These are phyloP conservation scores for Hagleromyces aurorensis DNA, from an alignment of 805 yeast genomes.

Conservation along the genomic window DNA sequence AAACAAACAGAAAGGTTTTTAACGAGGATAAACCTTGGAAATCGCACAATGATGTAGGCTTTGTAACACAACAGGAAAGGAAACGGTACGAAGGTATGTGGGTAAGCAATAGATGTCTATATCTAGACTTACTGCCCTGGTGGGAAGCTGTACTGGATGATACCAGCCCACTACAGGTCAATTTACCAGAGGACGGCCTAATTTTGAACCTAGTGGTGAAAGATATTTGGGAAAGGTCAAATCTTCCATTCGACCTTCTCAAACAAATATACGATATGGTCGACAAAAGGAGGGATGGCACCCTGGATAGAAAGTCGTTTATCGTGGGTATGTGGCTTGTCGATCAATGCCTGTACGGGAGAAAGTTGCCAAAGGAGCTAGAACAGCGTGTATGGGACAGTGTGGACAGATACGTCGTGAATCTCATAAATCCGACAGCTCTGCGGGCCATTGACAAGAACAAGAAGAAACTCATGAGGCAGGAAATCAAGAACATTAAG, in stretches of 20 bases:
- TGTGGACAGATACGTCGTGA: constrained; percentile 35
- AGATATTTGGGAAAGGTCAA: constrained; percentile 74
- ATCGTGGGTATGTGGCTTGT: constrained; percentile 97
- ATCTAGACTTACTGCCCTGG: constrained; percentile 36
- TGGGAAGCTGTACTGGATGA: constrained; percentile 18
- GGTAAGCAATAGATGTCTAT: constrained; percentile 77
- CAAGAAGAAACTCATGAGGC: constrained; percentile 18
- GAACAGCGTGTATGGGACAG: constrained; percentile 74
- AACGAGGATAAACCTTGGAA: constrained; percentile 95
- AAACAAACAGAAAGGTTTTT: constrained; percentile 33
- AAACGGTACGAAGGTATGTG: constrained; percentile 91
- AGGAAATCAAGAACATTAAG: constrained; percentile 24
- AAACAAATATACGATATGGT: constrained; percentile 66
- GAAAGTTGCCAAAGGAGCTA: constrained; percentile 71
- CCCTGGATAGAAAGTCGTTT: constrained; percentile 72
- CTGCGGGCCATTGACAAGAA: constrained; percentile 13
- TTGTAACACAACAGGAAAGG: constrained; percentile 55
- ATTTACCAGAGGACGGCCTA: constrained; percentile 27
- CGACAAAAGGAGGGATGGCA: constrained; percentile 59
- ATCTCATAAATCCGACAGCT: constrained; percentile 8
- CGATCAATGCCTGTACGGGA: constrained; percentile 91
- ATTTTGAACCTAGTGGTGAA: constrained; percentile 48
- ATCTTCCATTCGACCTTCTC: constrained; percentile 54
- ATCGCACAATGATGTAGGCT: constrained; percentile 54
- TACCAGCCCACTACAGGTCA: constrained; percentile 5